Percentiles rank a stretch among this genome's conserved stretches.
Conservation (phyloP, 305 asterid genomes). For the Fraxinus paxiana region DNA sequence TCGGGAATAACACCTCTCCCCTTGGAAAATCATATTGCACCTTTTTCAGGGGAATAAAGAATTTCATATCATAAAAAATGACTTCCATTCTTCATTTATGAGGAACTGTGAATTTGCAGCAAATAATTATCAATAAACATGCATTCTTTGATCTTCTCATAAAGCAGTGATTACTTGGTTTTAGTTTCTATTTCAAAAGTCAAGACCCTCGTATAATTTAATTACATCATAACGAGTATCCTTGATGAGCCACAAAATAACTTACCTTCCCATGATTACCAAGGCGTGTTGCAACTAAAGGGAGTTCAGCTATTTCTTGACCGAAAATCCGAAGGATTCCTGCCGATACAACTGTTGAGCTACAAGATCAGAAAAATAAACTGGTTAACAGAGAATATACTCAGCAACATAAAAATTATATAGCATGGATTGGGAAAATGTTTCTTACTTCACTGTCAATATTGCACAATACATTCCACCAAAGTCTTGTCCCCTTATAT, state of each 20-base stretch:
- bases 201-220: background rate
- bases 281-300: slow-evolving; percentile 81
- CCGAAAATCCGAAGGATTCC: slow-evolving; percentile 88
- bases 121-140: background rate
- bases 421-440: slow-evolving; percentile 1
- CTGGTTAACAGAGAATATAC: slow-evolving; percentile 9
- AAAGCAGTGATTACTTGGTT: background rate
- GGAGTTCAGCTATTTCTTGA: slow-evolving; percentile 86
- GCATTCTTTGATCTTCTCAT: background rate
- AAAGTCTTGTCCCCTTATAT: slow-evolving; percentile 88
- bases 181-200: background rate
- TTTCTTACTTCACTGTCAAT: slow-evolving; percentile 72
- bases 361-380: slow-evolving; percentile 43
- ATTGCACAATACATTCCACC: slow-evolving; percentile 95
- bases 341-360: slow-evolving; percentile 91
- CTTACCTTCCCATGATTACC: slow-evolving; percentile 77
- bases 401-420: slow-evolving; percentile 9
- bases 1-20: background rate
- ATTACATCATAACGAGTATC: background rate
- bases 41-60: background rate
- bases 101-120: background rate
- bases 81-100: slow-evolving; percentile 2
- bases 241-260: slow-evolving; percentile 8
- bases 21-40: background rate
- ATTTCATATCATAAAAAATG: background rate